phyloP scores from a whole-genome alignment of 257 asterid genomes.

The Petunia axillaris region DNA sequence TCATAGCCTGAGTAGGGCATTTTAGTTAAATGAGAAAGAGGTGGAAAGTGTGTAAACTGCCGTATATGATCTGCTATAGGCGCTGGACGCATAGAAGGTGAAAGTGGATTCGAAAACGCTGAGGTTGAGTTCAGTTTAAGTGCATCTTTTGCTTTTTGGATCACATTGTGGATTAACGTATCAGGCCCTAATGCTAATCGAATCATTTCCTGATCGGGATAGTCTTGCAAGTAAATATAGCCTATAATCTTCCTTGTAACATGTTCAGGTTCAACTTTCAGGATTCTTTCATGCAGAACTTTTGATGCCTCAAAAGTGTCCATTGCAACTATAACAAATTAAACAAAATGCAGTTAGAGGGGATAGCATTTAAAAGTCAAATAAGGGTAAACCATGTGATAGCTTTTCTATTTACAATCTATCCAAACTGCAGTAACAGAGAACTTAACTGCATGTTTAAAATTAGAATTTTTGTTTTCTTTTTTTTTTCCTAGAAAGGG shows the following conservation, averaged over 20 bases:
- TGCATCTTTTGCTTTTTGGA: slow-evolving; percentile 52
- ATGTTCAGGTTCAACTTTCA: slow-evolving; percentile 60
- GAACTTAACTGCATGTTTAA: background rate
- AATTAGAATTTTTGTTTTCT: background rate
- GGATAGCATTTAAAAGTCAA: background rate
- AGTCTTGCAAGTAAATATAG: slow-evolving; percentile 55
- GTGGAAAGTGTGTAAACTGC: slow-evolving; percentile 41
- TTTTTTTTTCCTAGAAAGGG: background rate
- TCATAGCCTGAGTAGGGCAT: slow-evolving; percentile 33
- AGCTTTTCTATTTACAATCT: background rate
- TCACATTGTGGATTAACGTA: slow-evolving; percentile 49
- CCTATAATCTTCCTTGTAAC: slow-evolving; percentile 70
- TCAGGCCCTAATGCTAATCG: slow-evolving; percentile 85
- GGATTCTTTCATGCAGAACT: slow-evolving; percentile 57
- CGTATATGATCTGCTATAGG: slow-evolving; percentile 45
- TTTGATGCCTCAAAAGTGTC: slow-evolving; percentile 65
- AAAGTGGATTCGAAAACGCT: slow-evolving; percentile 53
- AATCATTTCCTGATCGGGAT: slow-evolving; percentile 80
- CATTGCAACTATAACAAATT: slow-evolving; percentile 41
- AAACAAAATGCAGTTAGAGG: background rate
- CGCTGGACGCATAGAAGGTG: slow-evolving; percentile 53
- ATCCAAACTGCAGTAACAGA: background rate
- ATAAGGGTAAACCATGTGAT: background rate
- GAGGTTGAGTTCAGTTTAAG: slow-evolving; percentile 43
- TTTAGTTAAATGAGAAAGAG: slow-evolving; percentile 44